Evolutionary conservation across 345 rosid species (phyloP).

Genomic region (Ailanthus altissimus): DNA sequence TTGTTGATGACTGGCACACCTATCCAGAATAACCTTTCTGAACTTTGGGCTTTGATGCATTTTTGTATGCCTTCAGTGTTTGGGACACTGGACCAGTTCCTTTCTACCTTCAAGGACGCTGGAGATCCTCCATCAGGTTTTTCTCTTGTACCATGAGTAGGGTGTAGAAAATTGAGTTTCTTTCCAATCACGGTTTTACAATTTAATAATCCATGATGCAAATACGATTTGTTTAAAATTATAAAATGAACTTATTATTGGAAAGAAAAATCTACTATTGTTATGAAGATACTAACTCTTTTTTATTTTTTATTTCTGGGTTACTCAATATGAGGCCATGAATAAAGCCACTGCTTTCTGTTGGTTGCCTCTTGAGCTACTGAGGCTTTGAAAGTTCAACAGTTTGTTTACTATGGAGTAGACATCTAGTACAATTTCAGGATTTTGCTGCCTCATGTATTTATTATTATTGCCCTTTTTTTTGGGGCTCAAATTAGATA

Average conservation of each 20-base stretch:
- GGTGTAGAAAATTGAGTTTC: slow-evolving; percentile 6
- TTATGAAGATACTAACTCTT: neutral
- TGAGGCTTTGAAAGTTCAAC: neutral
- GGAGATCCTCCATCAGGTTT: slow-evolving; percentile 61
- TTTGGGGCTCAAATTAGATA: neutral
- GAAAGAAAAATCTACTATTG: neutral
- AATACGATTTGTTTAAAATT: neutral
- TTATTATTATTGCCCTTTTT: neutral
- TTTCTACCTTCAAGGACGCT: slow-evolving; percentile 65
- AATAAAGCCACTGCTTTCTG: neutral
- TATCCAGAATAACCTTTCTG: slow-evolving; percentile 80
- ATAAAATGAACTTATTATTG: slow-evolving; percentile 3
- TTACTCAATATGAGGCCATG: neutral
- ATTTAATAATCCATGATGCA: neutral
- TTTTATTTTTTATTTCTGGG: neutral
- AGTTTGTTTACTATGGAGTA: neutral
- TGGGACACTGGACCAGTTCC: slow-evolving; percentile 76
- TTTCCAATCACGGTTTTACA: neutral
- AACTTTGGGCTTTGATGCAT: slow-evolving; percentile 95
- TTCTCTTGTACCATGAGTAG: slow-evolving; percentile 2
- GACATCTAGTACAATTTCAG: neutral
- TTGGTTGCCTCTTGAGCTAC: neutral
- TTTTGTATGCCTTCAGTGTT: slow-evolving; percentile 88
- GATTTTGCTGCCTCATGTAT: neutral
- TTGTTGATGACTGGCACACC: slow-evolving; percentile 93